Base-by-base conservation (phyloP, 2,329 filamentous ascomycete genomes). In the Emydomyces testavorans region DNA sequence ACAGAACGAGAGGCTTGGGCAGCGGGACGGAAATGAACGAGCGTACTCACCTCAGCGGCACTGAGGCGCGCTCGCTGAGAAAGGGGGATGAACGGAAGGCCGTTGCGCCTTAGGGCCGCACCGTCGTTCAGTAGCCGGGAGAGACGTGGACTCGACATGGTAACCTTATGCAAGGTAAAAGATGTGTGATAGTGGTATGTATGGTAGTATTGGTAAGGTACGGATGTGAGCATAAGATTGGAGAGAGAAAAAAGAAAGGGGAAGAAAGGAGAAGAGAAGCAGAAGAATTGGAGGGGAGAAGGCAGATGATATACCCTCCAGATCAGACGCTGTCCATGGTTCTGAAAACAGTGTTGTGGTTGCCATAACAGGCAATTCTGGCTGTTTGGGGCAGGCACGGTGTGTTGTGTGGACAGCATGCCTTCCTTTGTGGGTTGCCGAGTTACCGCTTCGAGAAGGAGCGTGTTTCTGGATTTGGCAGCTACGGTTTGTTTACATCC, bases 301-400 rank as follows among this genome's bases (percentile, higher is more conserved):
- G 38, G 29, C 20, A 37, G 16, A 11, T 24, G 15, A 41, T 48
- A 51, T 48, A 49, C 24, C 29, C 43, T n/a, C n/a, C n/a, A n/a
- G n/a, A 45, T 26, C 4, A n/a, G 15, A 21, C 23, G 3, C 23
- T 2, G n/a, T 20, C n/a, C 23, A n/a, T 23, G 42, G 42, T 4
- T 40, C 20, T 4, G 15, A 24, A 21, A 24, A 24, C n/a, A 20
- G 3, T 13, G 7, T 11, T 13, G 15, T n/a, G 31, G 48, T 34
- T 53, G 39, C 49, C 49, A 37, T 13, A 51, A 46, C 23, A 40
- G 51, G 53, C 29, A 54, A 48, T 48, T 47, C 31, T 32, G 24
- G 28, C 7, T 21, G 20, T 8, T 35, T 11, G 7, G 29, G 37
- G 48, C 26, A 38, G 32, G 40, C 15, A 15, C 32, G 13, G 15